phyloP scores from a whole-genome alignment of 192 early-diverging fungal genomes.

The Coemansia sp. region DNA sequence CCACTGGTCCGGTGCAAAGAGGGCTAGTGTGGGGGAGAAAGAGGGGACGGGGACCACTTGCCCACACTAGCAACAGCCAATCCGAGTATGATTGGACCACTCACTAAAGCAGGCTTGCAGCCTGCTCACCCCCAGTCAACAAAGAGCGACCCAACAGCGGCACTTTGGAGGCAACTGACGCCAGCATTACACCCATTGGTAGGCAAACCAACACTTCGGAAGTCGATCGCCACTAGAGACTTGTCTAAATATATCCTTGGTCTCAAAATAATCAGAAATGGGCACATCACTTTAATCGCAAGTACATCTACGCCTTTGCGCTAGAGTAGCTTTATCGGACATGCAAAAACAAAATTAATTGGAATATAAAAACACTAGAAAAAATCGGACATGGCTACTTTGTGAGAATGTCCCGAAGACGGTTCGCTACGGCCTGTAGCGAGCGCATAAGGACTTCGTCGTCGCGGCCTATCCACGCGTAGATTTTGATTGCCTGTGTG shows the following conservation, averaged over 20 bases:
- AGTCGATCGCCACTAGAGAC: neutral
- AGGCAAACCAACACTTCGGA: neutral
- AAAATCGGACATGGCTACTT: neutral
- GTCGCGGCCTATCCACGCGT: conserved; percentile 43
- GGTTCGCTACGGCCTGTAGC: conserved; percentile 36
- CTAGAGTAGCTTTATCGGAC: neutral
- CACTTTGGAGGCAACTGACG: neutral
- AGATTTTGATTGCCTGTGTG: conserved; percentile 42
- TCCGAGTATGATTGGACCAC: neutral
- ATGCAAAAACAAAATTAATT: conserved; percentile 7
- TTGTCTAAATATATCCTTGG: neutral
- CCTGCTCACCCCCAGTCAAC: neutral
- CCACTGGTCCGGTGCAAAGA: neutral
- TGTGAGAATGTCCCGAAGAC: conserved; percentile 24
- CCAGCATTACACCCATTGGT: neutral
- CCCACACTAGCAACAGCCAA: neutral
- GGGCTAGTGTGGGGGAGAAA: neutral
- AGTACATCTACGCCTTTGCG: neutral
- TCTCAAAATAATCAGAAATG: neutral
- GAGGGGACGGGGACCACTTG: neutral
- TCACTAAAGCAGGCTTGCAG: neutral
- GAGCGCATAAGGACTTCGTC: conserved; percentile 30
- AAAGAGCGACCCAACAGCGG: neutral
- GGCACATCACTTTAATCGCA: neutral
- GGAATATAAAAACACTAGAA: neutral